phyloP scores from a whole-genome alignment of 352 stramenopile genomes.

The Globisporangium nunn region DNA sequence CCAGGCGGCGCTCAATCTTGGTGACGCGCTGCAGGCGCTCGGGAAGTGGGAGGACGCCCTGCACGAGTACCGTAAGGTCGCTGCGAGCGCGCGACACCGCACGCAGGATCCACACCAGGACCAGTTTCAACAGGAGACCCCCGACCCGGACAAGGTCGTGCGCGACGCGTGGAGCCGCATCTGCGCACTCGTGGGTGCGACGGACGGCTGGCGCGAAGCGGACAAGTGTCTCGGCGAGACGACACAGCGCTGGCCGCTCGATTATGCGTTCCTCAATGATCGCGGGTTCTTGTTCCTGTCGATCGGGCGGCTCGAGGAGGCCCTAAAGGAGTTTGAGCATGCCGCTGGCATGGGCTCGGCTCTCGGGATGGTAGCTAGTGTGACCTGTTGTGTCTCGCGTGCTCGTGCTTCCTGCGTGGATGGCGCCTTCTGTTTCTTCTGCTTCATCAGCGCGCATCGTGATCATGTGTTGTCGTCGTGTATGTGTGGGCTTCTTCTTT shows the following conservation, averaged over 20 bases:
- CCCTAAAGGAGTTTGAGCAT: constrained; percentile 45
- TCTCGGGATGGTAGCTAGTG: constrained; percentile 29
- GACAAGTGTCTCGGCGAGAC: constrained; percentile 50
- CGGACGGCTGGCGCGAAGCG: constrained; percentile 34
- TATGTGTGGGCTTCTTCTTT: neutral
- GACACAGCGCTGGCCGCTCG: constrained; percentile 39
- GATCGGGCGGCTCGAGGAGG: constrained; percentile 46
- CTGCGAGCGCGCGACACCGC: constrained; percentile 7
- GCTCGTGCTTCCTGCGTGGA: no score
- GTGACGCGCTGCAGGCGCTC: constrained; percentile 28
- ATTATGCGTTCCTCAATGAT: constrained; percentile 50
- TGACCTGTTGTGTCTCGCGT: no score
- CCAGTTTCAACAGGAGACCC: neutral
- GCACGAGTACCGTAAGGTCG: constrained; percentile 42
- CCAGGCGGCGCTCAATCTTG: constrained; percentile 46
- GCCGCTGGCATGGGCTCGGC: constrained; percentile 35
- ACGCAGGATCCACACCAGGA: neutral
- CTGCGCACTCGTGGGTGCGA: constrained; percentile 47
- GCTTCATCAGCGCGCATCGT: no score
- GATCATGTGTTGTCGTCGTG: neutral
- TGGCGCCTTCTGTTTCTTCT: no score
- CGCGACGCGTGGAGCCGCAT: constrained; percentile 31
- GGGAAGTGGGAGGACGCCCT: constrained; percentile 55
- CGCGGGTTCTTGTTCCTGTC: constrained; percentile 46
- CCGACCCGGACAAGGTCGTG: constrained; percentile 19